Base-by-base conservation (phyloP, 352 stramenopile species). In the Pythium rishiriense region DNA sequence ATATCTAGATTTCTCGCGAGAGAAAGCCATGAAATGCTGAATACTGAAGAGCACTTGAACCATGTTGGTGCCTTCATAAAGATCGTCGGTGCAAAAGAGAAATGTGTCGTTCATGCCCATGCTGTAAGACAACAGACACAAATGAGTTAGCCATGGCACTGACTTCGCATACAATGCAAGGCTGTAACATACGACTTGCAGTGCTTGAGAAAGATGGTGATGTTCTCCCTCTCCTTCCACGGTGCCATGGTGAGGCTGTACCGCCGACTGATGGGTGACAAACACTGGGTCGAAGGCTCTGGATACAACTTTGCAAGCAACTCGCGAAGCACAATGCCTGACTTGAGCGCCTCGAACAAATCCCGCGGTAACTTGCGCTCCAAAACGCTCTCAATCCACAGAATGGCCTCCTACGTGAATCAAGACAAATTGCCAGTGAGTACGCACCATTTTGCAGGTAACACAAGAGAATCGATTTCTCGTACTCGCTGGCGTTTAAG, bases 61-160 rank as follows among this genome's bases (percentile, higher is more conserved):
- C 81, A 94, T 90, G 54, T 94, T 91, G 41, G 80, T 92, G 55
- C 85, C 85, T 58, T 93, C 83, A 62, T 93, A 94, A 35, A 94
- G 62, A 62, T 94, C 83, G 49, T 92, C 85, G 7, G 85, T 93
- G 67, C 83, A 92, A 54, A 94, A 93, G 17, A 94, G 61, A 24
- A 84, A 93, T 37, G 84, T 69, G 64, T 92, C 83, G 57, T 85
- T 81, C 83, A 94, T 94, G 19, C 85, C 83, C n/a, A 94, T 75
- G 4, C 85, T 92, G 45, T 3, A 22, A 63, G 7, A 15, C 31
- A 28, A 24, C 43, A 53, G 17, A 9, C 11, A 41, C 35, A 17
- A 35, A 5, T 5, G 5, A 10, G 10, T 5, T 35, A 35, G 5
- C 10, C 31, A 10, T 35, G 31, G 31, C 10, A 35, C 31, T 35